Base-by-base conservation (phyloP, 2,329 filamentous ascomycete genomes). In the Phaeosphaeria sp. region DNA sequence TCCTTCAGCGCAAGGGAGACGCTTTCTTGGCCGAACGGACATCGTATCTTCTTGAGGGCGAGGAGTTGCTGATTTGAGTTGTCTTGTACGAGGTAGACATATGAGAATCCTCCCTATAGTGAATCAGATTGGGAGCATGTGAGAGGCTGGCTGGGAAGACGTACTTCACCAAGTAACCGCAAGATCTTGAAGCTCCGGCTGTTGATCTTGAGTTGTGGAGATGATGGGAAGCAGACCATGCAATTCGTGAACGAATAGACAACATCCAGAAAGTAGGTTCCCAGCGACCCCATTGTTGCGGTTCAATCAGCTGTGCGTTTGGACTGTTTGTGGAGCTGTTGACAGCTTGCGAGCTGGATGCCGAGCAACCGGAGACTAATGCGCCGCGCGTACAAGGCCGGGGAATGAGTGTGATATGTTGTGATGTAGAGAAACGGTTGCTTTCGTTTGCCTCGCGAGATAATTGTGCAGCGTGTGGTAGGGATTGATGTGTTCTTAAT, bases 31-130 rank as follows among this genome's bases (percentile, higher is more conserved):
- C 95, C 95, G 74, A 99, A 98, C 4, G 95, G 94, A 83, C 95
- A 99, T 75, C 94, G 90, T 78, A 99, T 99, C 85, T 99, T 99
- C 80, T 99, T 99, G 61, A 98, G 88, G 18, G 95, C 95, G 78
- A 96, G 94, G 47, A 97, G 86, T 70, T 94, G 88, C 58, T 91
- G 91, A 51, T 88, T 90, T 53, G 87, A 83, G 48, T 91, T 94
- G 78, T 97, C 93, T 83, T 98, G 91, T 59, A 99, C 95, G 58
- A 99, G 91, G 81, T 99, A 99, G 69, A 99, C 95, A 79, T 98
- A 99, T 65, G 93, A 97, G 83, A 99, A 99, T 73, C 95, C 95
- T 75, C 95, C 95, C 90, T 94, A 30, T 42, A 17, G 21, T 36
- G 6, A n/a, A n/a, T n/a, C n/a, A n/a, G n/a, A 49, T 63, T 25